These are phyloP conservation scores for Leptodermis oblonga DNA, from an alignment of 257 asterid genomes.

Conservation along the genomic window DNA sequence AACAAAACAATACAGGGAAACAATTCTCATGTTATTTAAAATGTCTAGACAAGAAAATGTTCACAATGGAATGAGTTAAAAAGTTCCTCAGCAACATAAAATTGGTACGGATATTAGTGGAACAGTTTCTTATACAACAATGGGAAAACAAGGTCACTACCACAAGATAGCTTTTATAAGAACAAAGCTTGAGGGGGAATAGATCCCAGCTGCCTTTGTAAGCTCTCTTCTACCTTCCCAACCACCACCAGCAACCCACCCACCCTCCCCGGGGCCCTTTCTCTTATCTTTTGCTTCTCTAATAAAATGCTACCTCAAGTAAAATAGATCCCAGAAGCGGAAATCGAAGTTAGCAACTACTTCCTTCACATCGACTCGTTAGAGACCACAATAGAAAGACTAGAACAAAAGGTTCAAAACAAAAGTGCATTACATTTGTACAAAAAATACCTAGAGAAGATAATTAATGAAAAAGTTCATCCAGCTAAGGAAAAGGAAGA, in stretches of 20 bases:
- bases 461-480: not conserved
- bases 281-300: not conserved
- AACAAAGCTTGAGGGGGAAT: not conserved
- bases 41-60: not conserved
- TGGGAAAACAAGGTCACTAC: not conserved
- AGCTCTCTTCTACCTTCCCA: no score
- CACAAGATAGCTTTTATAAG: not conserved
- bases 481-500: not conserved
- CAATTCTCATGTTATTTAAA: not conserved
- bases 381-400: not conserved
- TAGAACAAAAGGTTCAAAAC: not conserved
- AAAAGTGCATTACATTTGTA: not conserved
- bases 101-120: no score
- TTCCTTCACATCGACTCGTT: not conserved
- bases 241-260: no score
- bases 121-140: not conserved
- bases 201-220: not conserved
- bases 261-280: no score
- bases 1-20: not conserved
- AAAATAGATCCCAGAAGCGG: not conserved
- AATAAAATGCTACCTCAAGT: not conserved
- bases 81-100: not conserved
- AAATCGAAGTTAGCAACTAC: not conserved
- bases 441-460: not conserved
- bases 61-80: not conserved